Base-by-base conservation (phyloP, 78 protist genomes). In the Neovahlkampfia damariscottae region DNA sequence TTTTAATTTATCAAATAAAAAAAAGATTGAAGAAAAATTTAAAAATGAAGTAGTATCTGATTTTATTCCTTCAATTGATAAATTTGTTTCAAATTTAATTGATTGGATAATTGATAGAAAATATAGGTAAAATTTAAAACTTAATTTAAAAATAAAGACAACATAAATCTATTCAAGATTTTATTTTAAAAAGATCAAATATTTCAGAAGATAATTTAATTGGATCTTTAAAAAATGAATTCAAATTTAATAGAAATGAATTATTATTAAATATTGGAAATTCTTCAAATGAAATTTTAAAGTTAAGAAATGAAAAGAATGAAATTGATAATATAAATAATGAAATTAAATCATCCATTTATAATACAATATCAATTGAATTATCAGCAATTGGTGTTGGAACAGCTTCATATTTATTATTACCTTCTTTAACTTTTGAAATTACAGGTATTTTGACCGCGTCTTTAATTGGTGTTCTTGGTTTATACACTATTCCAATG, bases 31-130 rank as follows among this genome's bases (percentile, higher is more conserved):
- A n/a, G 34, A 41, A 9, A 10, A 41, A 30, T 84, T 84, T 32
- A 81, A 84, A 73, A 67, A 71, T 31, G 69, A 78, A 4, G 88
- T 84, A 0, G 70, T 84, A 30, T 36, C 75, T 68, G 40, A 74
- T 4, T 4, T 6, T 30, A 67, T 6, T 4, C 4, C 40, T 29
- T 83, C 81, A 10, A 83, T 86, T 38, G 89, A 86, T 32, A 27
- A 40, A 4, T 36, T 78, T 8, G 69, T 86, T 0, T 41, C 82
- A 8, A 28, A 35, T 27, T 59, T 86, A 7, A 83, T 86, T 31
- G 89, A 86, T 59, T 78, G 50, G 40, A 19, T 86, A 0, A 81
- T 86, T 1, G 82, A 77, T 9, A 76, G 76, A 34, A 82, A 81
- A 34, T 5, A 36, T 8, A n/a, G n/a, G n/a, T n/a, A n/a, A n/a